phyloP scores from a whole-genome alignment of 2,329 filamentous ascomycete genomes.

The Davidsoniella neocaledoniae region DNA sequence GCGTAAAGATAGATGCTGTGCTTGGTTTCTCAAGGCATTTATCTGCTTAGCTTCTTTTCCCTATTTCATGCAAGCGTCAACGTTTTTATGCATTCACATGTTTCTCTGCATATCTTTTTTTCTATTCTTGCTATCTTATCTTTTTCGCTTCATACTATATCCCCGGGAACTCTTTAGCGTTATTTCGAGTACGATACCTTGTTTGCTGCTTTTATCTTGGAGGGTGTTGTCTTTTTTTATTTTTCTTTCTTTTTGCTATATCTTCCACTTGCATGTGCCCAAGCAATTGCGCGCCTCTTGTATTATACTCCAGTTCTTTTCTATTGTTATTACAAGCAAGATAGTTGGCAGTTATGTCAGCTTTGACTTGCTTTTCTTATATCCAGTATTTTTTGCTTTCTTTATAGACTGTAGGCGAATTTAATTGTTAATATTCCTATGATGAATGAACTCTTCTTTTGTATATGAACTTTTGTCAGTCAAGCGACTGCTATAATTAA shows the following conservation, averaged over 20 bases:
- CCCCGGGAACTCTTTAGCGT: too few relatives aligned
- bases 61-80: background rate
- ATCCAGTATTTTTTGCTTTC: background rate
- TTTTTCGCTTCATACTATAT: background rate
- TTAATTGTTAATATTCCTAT: background rate
- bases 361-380: background rate
- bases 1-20: background rate
- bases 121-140: slow-evolving; percentile 6
- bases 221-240: background rate
- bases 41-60: background rate
- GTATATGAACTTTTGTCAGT: too few relatives aligned
- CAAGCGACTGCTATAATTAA: too few relatives aligned
- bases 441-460: too few relatives aligned
- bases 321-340: background rate
- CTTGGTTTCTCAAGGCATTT: background rate
- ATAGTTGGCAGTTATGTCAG: background rate
- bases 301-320: background rate
- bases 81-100: background rate
- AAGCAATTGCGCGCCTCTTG: too few relatives aligned
- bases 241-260: background rate
- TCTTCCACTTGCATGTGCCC: background rate
- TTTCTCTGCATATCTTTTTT: slow-evolving; percentile 1
- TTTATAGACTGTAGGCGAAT: background rate
- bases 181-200: too few relatives aligned
- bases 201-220: too few relatives aligned